Evolutionary conservation across 257 asterid species (phyloP), one percentile per base, ranked within the genome.

Genomic region (Forsythia viridissima): DNA sequence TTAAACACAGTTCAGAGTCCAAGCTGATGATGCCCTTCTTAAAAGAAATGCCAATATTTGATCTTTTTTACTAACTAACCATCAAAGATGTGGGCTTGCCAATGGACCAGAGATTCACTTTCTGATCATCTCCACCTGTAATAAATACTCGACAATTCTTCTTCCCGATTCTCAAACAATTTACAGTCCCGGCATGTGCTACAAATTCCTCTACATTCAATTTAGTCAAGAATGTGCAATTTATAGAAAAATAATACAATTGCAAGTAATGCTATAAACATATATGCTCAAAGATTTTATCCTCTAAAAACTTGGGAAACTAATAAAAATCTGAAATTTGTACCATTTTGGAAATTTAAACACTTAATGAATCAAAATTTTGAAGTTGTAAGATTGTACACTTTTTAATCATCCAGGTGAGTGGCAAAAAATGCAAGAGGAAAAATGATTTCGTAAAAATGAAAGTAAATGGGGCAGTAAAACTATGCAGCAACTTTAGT

Each of bases 81-180:
- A 76, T 75, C 30, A 90, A 78, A 63, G 97, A 87, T 37, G 96
- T 89, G 46, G 99, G 97, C 84, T 92, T 93, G 80, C 98, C 99
- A 74, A 92, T 91, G 8, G 94, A 90, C 99, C 99, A 96, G 72
- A 96, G 96, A 82, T 96, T 92, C 80, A 96, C 98, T 82, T 84
- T 85, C 72, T 92, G 94, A 93, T 96, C 99, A 91, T 96, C 99
- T 83, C 98, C 99, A 38, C 99, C 99, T 37, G 99, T 96, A 63
- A 96, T 70, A 83, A 93, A 96, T 79, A 86, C 87, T 77, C 94
- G 89, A 76, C 91, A 88, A 42, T 90, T 89, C 92, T 96, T 96
- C 85, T 91, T 96, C 70, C 98, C 99, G 68, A 96, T 91, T 84
- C 88, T 91, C 91, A 96, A 86, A 87, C 99, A 92, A 85, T 96